phyloP scores from a whole-genome alignment of 768 basidiomycete species.

The Boletales sp. region DNA sequence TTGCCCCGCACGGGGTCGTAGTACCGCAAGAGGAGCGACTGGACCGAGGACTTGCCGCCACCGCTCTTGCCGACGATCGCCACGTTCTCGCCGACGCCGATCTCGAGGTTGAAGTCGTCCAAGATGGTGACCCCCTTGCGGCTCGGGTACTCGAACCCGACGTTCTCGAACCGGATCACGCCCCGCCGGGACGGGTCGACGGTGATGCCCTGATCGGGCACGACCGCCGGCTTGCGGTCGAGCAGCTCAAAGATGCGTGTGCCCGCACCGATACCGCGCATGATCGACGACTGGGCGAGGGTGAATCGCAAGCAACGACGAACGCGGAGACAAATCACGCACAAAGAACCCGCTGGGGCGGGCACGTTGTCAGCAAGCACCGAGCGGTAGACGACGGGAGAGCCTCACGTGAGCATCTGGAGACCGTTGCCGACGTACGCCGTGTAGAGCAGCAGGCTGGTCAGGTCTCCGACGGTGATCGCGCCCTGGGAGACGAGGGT shows the following conservation, averaged over 20 bases:
- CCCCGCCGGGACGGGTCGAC: conserved; percentile 60
- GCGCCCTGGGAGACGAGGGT: conserved; percentile 83
- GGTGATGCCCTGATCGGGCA: conserved; percentile 55
- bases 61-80: conserved; percentile 93
- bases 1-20: conserved; percentile 85
- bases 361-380: neutral
- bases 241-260: conserved; percentile 92
- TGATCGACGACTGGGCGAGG: conserved; percentile 72
- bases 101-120: conserved; percentile 75
- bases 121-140: conserved; percentile 78
- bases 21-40: conserved; percentile 81
- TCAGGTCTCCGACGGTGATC: conserved; percentile 90
- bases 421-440: conserved; percentile 82
- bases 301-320: neutral
- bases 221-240: conserved; percentile 74
- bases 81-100: conserved; percentile 82
- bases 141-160: conserved; percentile 88
- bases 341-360: conserved; percentile 37
- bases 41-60: conserved; percentile 90
- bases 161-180: conserved; percentile 72
- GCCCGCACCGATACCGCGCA: conserved; percentile 95
- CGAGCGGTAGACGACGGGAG: neutral
- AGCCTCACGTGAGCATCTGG: conserved; percentile 70
- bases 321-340: conserved; percentile 16
- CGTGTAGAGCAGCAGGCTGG: conserved; percentile 85